Percentiles rank a stretch among this genome's conserved stretches.
These are phyloP conservation scores for Mucor plumbeus DNA, from an alignment of 371 early-diverging fungal species.

Conservation along the genomic window DNA sequence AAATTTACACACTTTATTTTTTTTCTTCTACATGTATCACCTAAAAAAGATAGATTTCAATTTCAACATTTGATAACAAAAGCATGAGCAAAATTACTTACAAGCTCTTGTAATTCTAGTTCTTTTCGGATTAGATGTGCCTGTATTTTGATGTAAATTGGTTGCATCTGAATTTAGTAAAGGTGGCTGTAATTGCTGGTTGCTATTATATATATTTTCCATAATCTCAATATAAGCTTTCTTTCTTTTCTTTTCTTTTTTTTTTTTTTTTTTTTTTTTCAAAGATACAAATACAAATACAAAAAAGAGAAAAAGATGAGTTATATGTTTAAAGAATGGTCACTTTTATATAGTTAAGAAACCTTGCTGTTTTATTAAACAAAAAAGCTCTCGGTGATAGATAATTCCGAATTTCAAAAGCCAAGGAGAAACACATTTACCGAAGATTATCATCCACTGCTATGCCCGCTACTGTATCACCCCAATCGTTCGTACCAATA, in stretches of 20 bases:
- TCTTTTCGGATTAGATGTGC: slow-evolving; percentile 21
- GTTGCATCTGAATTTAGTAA: neutral
- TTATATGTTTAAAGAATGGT: neutral
- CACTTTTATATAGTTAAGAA: neutral
- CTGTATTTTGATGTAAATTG: neutral
- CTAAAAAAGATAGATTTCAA: slow-evolving; percentile 18
- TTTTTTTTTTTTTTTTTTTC: too few species aligned
- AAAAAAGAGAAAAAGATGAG: neutral
- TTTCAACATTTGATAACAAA: neutral
- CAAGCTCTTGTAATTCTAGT: slow-evolving; percentile 47
- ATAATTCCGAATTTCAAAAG: neutral
- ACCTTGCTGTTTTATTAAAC: neutral
- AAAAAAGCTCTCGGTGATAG: neutral
- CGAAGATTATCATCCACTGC: slow-evolving; percentile 9
- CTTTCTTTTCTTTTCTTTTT: too few species aligned
- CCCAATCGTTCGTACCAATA: slow-evolving; percentile 38
- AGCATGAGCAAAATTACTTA: slow-evolving; percentile 15
- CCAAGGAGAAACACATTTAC: neutral
- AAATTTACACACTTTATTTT: slow-evolving; percentile 43
- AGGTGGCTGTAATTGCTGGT: neutral
- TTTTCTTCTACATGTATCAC: slow-evolving; percentile 53
- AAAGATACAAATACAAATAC: neutral
- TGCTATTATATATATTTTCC: slow-evolving; percentile 1
- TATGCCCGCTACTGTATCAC: slow-evolving; percentile 42
- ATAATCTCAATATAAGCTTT: neutral